Percentiles rank a stretch among this genome's conserved stretches.
These are phyloP conservation scores for Ophiostoma piceae DNA, from an alignment of 2,329 filamentous ascomycete genomes.

Conservation along the genomic window DNA sequence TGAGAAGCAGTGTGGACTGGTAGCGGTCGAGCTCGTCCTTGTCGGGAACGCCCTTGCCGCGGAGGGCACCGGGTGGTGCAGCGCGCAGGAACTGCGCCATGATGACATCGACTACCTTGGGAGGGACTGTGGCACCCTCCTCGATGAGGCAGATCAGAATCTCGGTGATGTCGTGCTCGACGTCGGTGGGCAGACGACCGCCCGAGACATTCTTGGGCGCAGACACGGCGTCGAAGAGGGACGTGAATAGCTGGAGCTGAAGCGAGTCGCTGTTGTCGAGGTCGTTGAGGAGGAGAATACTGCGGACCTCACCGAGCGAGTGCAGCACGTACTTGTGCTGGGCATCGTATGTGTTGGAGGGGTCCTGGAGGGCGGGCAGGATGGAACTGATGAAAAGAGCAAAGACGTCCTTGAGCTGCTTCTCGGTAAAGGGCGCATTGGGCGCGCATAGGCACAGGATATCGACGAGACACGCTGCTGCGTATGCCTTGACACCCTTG, in stretches of 20 bases:
- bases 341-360: constrained; percentile 81
- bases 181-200: constrained; percentile 83
- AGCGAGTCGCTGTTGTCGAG: constrained; percentile 76
- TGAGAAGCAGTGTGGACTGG: constrained; percentile 77
- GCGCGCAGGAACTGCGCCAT: constrained; percentile 93
- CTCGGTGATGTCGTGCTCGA: constrained; percentile 86
- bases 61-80: constrained; percentile 62
- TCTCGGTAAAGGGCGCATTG: constrained; percentile 84
- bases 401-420: constrained; percentile 96
- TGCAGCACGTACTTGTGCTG: constrained; percentile 89
- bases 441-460: constrained; percentile 89
- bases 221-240: constrained; percentile 88
- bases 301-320: constrained; percentile 89
- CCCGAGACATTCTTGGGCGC: constrained; percentile 68
- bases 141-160: constrained; percentile 82
- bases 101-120: constrained; percentile 82
- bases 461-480: constrained; percentile 85
- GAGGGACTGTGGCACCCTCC: constrained; percentile 70
- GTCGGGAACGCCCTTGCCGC: constrained; percentile 46
- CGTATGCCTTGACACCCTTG: constrained; percentile 83
- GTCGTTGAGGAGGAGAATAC: constrained; percentile 85
- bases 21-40: constrained; percentile 60
- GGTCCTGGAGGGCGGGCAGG: constrained; percentile 78
- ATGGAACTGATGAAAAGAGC: constrained; percentile 78
- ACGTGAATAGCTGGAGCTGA: constrained; percentile 74